A percentile compares a stretch with the other conserved stretches of the same genome.
phyloP scores from a whole-genome alignment of 176 grass and related monocot genomes.

The Aegilops longissima region DNA sequence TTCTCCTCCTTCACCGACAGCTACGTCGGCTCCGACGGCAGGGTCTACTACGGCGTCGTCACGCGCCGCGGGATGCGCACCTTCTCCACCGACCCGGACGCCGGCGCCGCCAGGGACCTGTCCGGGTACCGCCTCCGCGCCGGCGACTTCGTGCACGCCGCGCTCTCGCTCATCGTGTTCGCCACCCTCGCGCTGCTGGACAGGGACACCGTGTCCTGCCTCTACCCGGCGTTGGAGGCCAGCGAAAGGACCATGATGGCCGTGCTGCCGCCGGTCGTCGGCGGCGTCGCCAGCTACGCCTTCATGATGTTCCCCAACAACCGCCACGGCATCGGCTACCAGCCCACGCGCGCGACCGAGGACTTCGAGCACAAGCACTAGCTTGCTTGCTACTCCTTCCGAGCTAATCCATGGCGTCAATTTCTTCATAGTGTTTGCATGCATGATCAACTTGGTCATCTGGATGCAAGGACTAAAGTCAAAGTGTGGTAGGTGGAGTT shows the following conservation, averaged over 20 bases:
- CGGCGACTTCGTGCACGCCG: constrained; percentile 66
- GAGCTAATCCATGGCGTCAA: background rate
- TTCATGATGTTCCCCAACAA: constrained; percentile 72
- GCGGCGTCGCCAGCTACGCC: constrained; percentile 50
- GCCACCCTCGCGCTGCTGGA: constrained; percentile 63
- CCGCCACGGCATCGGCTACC: constrained; percentile 73
- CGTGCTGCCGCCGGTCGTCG: constrained; percentile 62
- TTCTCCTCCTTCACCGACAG: constrained; percentile 85
- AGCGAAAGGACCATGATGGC: constrained; percentile 51
- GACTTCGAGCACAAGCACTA: constrained; percentile 41
- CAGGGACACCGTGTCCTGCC: constrained; percentile 49
- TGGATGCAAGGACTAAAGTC: background rate
- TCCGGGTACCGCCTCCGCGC: constrained; percentile 57
- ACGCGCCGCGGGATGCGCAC: constrained; percentile 48
- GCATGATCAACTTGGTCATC: background rate
- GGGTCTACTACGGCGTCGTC: constrained; percentile 75
- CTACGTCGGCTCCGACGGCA: constrained; percentile 62
- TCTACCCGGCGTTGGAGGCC: constrained; percentile 60
- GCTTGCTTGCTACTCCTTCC: no score
- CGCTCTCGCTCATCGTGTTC: constrained; percentile 60
- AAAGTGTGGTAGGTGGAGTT: background rate
- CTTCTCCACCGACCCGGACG: constrained; percentile 52
- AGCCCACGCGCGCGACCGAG: constrained; percentile 34
- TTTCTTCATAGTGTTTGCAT: background rate
- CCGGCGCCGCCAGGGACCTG: constrained; percentile 21